Evolutionary conservation across 2,329 filamentous ascomycete genomes (phyloP).

Genomic region (Cercospora sp.): DNA sequence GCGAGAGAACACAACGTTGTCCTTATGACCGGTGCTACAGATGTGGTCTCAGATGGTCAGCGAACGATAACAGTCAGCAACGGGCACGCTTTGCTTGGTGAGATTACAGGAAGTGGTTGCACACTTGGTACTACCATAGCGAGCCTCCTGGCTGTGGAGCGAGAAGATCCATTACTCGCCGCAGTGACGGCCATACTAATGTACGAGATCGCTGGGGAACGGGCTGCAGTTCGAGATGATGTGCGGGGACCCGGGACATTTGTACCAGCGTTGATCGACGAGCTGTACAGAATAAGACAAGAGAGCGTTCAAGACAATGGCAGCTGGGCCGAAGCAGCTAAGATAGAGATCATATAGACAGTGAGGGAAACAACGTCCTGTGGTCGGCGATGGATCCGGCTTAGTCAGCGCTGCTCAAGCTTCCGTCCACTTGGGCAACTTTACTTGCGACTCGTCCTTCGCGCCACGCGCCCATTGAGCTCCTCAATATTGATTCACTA

Average conservation of each 20-base stretch:
- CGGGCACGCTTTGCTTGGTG: slow-evolving; percentile 70
- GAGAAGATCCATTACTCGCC: slow-evolving; percentile 68
- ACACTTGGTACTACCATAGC: slow-evolving; percentile 80
- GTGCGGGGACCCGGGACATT: slow-evolving; percentile 84
- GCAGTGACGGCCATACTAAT: slow-evolving; percentile 71
- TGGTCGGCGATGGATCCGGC: background rate
- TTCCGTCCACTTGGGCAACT: background rate
- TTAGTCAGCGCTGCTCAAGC: background rate
- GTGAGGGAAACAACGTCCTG: background rate
- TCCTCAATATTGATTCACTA: background rate
- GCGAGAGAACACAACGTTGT: slow-evolving; percentile 68
- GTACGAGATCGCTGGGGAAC: slow-evolving; percentile 76
- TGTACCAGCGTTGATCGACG: slow-evolving; percentile 81
- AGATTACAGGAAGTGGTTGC: slow-evolving; percentile 76
- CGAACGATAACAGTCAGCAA: slow-evolving; percentile 70
- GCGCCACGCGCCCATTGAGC: background rate
- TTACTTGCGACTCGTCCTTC: slow-evolving; percentile 1
- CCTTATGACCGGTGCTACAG: slow-evolving; percentile 77
- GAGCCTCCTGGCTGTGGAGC: slow-evolving; percentile 67
- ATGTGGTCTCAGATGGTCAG: slow-evolving; percentile 74
- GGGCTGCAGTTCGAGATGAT: slow-evolving; percentile 57
- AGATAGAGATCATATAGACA: slow-evolving; percentile 45
- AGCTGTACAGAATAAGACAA: slow-evolving; percentile 54
- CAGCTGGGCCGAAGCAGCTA: slow-evolving; percentile 56
- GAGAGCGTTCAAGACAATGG: slow-evolving; percentile 52